Base-by-base conservation (phyloP, 1,284 basidiomycete species). In the Leccinum griseonigrum region DNA sequence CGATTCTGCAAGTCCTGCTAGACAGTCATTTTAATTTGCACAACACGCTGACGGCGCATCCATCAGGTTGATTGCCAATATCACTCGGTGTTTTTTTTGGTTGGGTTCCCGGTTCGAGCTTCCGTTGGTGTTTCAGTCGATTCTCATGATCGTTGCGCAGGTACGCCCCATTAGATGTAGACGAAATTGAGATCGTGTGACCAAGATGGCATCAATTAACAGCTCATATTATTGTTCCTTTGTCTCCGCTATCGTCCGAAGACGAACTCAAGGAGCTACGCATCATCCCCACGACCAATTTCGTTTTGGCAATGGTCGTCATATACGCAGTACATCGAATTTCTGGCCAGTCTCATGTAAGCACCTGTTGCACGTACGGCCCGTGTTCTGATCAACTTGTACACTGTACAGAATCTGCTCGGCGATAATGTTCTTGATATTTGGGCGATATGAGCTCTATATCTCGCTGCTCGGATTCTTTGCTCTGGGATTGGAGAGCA, bases 11-110 rank as follows among this genome's bases (percentile, higher is more conserved):
- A 71, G 78, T 75, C 46, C 46, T 6, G 59, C 48, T 64, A 40
- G 46, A 58, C 40, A 48, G 28, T 26, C 57, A 22, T 56, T 54
- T 57, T 18, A 56, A 34, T 57, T 46, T 56, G 36, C 58, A 58
- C 36, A 46, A 59, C 48, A 40, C 46, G 56, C 61, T 68, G 57
- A 63, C 36, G 32, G 38, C 43, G 50, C 56, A 60, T 64, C 50
- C 46, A 62, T 43, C 63, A 91, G 90, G 64, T 78, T 92, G 46
- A 79, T 92, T 63, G 91, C 92, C 57, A 94, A 94, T 74, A 90
- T 94, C 59, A 88, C 87, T 22, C 81, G 91, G 69, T 92, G 91
- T 75, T 94, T 94, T 79, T 94, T 93, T 77, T 94, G 93, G 92
- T 75, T 95, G 55, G 92, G 92, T 72, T 81, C 88, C 57, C 88